Conservation (phyloP, 495 filamentous ascomycete genomes). For the Penicillium atrosanguineum region DNA sequence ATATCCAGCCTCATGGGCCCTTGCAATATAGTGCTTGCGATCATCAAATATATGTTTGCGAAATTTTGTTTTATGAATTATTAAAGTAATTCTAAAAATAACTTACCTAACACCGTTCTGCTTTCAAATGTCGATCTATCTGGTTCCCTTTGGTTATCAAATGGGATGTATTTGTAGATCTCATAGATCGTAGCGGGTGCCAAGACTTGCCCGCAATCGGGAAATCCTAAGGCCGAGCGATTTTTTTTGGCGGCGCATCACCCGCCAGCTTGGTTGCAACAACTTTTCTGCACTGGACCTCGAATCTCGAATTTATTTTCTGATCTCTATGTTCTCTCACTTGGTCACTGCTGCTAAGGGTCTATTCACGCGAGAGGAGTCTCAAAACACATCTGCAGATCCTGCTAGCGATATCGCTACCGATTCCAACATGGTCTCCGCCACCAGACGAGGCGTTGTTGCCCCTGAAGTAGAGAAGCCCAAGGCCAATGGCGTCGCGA, state of each 20-base stretch:
- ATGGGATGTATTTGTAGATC: neutral
- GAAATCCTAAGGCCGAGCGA: constrained; percentile 35
- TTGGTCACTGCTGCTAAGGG: constrained; percentile 47
- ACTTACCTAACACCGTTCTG: too few species aligned
- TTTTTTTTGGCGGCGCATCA: constrained; percentile 34
- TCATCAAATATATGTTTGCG: too few species aligned
- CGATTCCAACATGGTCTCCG: constrained; percentile 37
- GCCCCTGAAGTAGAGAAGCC: constrained; percentile 16
- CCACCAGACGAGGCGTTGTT: constrained; percentile 31
- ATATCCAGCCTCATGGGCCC: too few species aligned
- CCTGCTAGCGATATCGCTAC: constrained; percentile 16
- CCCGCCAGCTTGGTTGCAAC: constrained; percentile 5
- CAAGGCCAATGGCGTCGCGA: constrained; percentile 13
- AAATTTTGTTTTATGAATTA: too few species aligned
- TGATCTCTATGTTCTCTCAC: constrained; percentile 42
- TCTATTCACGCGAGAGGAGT: constrained; percentile 35
- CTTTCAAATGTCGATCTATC: too few species aligned
- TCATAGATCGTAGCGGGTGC: constrained; percentile 8
- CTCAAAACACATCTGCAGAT: constrained; percentile 15
- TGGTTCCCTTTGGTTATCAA: too few species aligned
- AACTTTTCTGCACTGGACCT: constrained; percentile 5
- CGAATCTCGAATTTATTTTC: constrained; percentile 3
- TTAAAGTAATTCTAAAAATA: too few species aligned
- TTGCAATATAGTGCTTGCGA: too few species aligned
- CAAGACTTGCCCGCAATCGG: constrained; percentile 26